A percentile compares a stretch with the other conserved stretches of the same genome.
These are phyloP conservation scores for Acarospora socialis DNA, from an alignment of 2,329 filamentous ascomycete genomes.

Conservation along the genomic window DNA sequence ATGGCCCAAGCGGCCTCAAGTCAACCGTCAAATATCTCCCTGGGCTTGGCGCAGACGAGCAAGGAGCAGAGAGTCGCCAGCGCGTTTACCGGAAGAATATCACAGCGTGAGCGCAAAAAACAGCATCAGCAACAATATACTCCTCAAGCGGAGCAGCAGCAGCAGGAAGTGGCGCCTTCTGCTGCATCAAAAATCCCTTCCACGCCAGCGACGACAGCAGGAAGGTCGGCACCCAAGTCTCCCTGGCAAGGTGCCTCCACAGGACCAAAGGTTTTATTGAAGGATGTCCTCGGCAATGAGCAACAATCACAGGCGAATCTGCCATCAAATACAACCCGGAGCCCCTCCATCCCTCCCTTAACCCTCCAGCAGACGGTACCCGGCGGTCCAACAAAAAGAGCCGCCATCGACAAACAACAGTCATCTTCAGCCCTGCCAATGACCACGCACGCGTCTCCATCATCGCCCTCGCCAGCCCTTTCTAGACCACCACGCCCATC, in stretches of 20 bases:
- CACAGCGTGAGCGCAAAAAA: constrained; percentile 84
- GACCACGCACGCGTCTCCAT: too few relatives aligned
- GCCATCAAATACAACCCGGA: constrained; percentile 18
- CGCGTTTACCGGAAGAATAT: constrained; percentile 56
- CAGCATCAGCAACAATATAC: constrained; percentile 53
- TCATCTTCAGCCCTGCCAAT: too few relatives aligned
- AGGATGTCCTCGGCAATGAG: constrained; percentile 31
- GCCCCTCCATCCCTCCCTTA: constrained; percentile 34
- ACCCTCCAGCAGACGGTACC: constrained; percentile 49
- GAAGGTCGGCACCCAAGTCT: constrained; percentile 16
- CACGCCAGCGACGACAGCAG: constrained; percentile 17
- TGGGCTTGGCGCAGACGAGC: constrained; percentile 29
- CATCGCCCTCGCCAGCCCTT: too few relatives aligned
- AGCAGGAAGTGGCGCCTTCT: constrained; percentile 22
- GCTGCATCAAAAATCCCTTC: neutral
- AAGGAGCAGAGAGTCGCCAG: too few relatives aligned
- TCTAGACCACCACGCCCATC: constrained; percentile 20
- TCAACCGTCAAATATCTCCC: constrained; percentile 38
- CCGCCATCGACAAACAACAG: constrained; percentile 6
- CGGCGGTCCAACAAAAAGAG: constrained; percentile 23
- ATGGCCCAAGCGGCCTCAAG: constrained; percentile 47
- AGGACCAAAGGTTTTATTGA: constrained; percentile 36
- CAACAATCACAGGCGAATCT: constrained; percentile 10
- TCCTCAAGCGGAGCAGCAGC: constrained; percentile 25
- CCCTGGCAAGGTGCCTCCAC: constrained; percentile 53